A percentile compares a stretch with the other conserved stretches of the same genome.
Evolutionary conservation across 345 rosid genomes (phyloP).

Genomic region (Linum usitatissimum): DNA sequence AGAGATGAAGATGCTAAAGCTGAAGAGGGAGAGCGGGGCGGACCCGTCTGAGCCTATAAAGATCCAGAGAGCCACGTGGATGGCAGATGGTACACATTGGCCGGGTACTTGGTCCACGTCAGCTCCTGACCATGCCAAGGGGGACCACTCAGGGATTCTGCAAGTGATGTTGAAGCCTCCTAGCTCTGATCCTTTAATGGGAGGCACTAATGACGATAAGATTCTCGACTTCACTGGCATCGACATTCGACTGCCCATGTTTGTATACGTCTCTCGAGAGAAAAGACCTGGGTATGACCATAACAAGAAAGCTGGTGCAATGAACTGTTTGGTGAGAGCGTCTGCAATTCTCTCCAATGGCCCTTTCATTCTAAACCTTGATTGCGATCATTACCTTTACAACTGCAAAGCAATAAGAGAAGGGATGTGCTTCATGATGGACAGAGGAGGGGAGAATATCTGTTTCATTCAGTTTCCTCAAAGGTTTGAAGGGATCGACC

Average conservation of each 20-base stretch:
- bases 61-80: constrained; percentile 84
- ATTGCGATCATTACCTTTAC: constrained; percentile 90
- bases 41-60: constrained; percentile 62
- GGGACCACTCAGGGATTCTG: constrained; percentile 89
- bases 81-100: constrained; percentile 99
- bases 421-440: constrained; percentile 99
- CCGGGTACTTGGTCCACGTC: constrained; percentile 68
- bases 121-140: constrained; percentile 63
- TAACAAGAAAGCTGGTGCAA: constrained; percentile 97
- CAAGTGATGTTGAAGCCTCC: constrained; percentile 96
- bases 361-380: constrained; percentile 84
- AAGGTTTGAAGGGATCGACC: constrained; percentile 95
- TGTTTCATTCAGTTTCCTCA: constrained; percentile 95
- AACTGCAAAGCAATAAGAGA: constrained; percentile 83
- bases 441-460: constrained; percentile 75
- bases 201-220: constrained; percentile 58
- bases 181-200: constrained; percentile 52
- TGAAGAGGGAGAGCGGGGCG: constrained; percentile 61
- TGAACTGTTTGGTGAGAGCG: constrained; percentile 80
- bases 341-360: constrained; percentile 91
- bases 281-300: constrained; percentile 92
- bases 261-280: constrained; percentile 80
- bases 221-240: constrained; percentile 61
- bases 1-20: constrained; percentile 84
- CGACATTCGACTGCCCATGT: constrained; percentile 83